Base-by-base conservation (phyloP, 2,329 filamentous ascomycete genomes). In the Scytalidium lignicola region DNA sequence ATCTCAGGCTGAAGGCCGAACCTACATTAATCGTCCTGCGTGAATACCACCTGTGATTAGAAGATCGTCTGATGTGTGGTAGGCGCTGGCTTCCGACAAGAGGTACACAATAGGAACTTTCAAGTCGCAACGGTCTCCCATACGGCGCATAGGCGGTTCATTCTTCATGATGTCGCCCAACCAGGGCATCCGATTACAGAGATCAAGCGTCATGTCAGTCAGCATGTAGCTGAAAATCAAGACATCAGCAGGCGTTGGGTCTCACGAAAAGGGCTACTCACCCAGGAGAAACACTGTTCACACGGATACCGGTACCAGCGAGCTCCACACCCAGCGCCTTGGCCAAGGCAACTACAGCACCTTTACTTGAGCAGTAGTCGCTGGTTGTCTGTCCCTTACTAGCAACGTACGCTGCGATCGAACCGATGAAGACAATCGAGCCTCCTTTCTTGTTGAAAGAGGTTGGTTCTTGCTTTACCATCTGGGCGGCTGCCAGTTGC, bases 311-410 rank as follows among this genome's bases (percentile, higher is more conserved):
- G 43, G 56, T 55, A 1, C 52, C 57, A 10, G 63, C 66, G 2
- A 69, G 59, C 53, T 70, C 67, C 2, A 64, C 62, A 2, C 62
- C 65, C 2, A 70, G 55, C n/a, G 54, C 55, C 39, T 70, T 72
- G 8, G 74, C 75, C 41, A 78, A 62, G 39, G 68, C 62, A 8
- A 70, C 62, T 5, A 74, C 71, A 0, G 72, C 74, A 10, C 70
- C 71, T 54, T 77, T 78, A 41, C 65, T 70, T 2, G 72, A 69
- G 47, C 68, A 71, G 55, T 76, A 77, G n/a, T 64, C 65, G 48
- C 63, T 66, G 0, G 58, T 64, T 7, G 41, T 51, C 48, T 67
- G 64, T 9, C 56, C 62, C 26, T 63, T 62, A 46, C 60, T 63
- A 3, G 62, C 60, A 8, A 58, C 52, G 32, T 65, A 56, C 0